A percentile compares a stretch with the other conserved stretches of the same genome.
Evolutionary conservation across 805 yeast species (phyloP).

Genomic region (Debaryomyces maramus): DNA sequence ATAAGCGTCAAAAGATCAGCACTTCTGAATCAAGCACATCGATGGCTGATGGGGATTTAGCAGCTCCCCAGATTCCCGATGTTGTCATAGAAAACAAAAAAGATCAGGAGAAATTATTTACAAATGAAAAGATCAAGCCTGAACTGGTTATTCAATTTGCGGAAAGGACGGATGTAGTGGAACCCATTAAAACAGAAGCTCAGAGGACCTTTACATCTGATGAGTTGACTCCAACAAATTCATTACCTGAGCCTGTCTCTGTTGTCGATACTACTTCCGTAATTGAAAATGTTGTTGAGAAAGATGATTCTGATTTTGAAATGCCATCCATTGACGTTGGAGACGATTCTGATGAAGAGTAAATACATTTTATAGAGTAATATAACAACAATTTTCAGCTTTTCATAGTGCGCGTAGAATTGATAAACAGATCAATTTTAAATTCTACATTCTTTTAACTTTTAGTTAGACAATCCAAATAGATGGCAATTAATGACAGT

Average conservation of each 20-base stretch:
- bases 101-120: neutral
- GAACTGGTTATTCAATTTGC: constrained; percentile 1
- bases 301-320: constrained; percentile 48
- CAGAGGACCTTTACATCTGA: no score
- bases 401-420: no score
- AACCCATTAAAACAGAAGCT: neutral
- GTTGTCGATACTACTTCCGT: neutral
- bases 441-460: no score
- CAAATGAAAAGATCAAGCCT: neutral
- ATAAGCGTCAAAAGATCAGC: constrained; percentile 5
- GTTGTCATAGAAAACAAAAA: neutral
- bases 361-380: constrained; percentile 4
- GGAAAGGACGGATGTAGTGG: neutral
- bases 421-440: no score
- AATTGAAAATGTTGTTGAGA: constrained; percentile 18
- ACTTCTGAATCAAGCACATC: neutral
- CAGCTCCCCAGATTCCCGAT: neutral
- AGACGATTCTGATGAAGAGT: constrained; percentile 44
- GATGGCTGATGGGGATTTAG: neutral
- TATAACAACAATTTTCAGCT: neutral
- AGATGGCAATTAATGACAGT: constrained; percentile 2
- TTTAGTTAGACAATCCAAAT: no score
- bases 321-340: constrained; percentile 48
- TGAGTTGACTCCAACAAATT: neutral
- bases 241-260: no score